These are phyloP conservation scores for Thielaviopsis populi DNA, from an alignment of 2,329 filamentous ascomycete species.

Conservation along the genomic window DNA sequence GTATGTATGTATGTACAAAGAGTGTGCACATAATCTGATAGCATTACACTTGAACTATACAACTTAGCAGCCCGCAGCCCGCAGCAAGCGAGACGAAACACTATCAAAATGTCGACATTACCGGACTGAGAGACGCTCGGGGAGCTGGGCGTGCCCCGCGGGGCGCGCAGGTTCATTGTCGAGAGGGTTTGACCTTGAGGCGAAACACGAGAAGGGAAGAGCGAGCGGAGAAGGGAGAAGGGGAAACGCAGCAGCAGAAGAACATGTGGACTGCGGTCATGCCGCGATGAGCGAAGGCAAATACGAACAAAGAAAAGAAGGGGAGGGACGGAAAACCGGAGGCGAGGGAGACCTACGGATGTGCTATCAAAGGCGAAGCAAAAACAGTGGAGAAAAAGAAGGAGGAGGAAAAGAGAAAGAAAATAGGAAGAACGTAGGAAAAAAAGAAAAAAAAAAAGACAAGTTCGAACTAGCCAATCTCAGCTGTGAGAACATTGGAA, in stretches of 20 bases:
- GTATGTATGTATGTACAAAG: too few relatives aligned
- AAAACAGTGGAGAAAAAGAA: not conserved
- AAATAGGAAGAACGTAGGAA: not conserved
- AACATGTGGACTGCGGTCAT: not conserved
- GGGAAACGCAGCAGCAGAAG: not conserved
- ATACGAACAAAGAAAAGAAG: not conserved
- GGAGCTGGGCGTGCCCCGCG: not conserved
- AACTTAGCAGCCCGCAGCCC: not conserved
- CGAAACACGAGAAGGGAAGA: not conserved
- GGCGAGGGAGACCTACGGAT: not conserved
- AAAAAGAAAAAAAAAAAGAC: not conserved
- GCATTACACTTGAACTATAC: not conserved
- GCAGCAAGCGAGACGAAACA: conserved; percentile 1
- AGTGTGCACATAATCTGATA: not conserved
- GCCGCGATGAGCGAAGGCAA: not conserved
- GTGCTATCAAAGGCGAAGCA: not conserved
- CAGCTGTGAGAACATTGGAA: too few relatives aligned
- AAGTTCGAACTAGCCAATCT: not conserved
- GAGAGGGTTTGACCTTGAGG: not conserved
- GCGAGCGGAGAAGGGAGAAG: not conserved
- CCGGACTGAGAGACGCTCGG: not conserved
- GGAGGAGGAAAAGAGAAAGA: not conserved
- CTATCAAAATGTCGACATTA: not conserved
- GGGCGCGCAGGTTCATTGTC: not conserved
- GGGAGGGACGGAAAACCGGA: not conserved